A percentile compares a stretch with the other conserved stretches of the same genome.
phyloP scores from a whole-genome alignment of 805 yeast genomes.

The Candida krabiensis region DNA sequence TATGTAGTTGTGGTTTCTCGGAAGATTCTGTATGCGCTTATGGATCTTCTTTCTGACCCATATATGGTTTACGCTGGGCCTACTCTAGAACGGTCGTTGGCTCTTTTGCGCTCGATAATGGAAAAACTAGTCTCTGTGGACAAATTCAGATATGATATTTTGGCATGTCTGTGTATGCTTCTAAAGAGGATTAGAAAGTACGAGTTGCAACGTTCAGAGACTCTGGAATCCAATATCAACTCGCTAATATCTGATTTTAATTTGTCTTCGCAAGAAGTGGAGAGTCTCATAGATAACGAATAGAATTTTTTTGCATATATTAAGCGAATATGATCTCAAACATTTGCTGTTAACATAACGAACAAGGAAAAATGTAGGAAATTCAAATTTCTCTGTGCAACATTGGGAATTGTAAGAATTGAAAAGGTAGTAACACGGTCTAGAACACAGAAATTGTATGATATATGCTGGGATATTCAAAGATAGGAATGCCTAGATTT shows the following conservation, averaged over 20 bases:
- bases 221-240: neutral
- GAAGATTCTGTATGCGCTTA: conserved; percentile 20
- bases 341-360: too few relatives aligned
- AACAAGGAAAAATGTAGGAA: too few relatives aligned
- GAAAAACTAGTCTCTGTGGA: neutral
- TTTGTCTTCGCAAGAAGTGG: too few relatives aligned
- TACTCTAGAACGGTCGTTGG: conserved; percentile 7
- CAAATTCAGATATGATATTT: conserved; percentile 23
- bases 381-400: too few relatives aligned
- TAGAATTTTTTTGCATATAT: too few relatives aligned
- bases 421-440: neutral
- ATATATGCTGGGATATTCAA: neutral
- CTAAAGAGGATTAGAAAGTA: conserved; percentile 14
- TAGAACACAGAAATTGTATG: neutral
- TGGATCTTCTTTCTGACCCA: conserved; percentile 29
- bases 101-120: conserved; percentile 5
- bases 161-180: conserved; percentile 21
- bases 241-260: too few relatives aligned
- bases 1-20: conserved; percentile 21
- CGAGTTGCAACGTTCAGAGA: neutral
- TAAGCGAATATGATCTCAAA: too few relatives aligned
- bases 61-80: conserved; percentile 19
- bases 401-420: neutral
- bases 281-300: too few relatives aligned
- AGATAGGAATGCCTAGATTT: conserved; percentile 19